Evolutionary conservation across 192 early-diverging fungal species (phyloP).

Genomic region (Backusella parvicylindrica): DNA sequence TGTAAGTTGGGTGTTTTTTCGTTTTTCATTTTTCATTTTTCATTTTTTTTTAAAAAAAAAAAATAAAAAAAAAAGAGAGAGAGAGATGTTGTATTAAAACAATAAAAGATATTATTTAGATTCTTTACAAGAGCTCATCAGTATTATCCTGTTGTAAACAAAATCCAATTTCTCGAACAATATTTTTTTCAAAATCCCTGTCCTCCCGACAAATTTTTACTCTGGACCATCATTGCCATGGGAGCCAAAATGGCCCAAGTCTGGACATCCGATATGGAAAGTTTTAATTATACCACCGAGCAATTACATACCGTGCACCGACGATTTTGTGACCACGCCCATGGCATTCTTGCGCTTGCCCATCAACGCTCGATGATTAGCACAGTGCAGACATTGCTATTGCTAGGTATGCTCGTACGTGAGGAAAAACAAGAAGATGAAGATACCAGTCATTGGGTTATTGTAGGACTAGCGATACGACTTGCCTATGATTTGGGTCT

Average conservation of each 20-base stretch:
- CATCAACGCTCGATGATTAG: constrained; percentile 53
- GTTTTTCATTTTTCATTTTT: not conserved
- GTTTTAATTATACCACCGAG: not conserved
- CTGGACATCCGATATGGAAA: not conserved
- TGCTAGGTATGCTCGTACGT: constrained; percentile 53
- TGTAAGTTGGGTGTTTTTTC: not conserved
- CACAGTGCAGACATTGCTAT: constrained; percentile 58
- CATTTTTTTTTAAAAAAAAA: not conserved
- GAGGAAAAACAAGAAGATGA: not conserved
- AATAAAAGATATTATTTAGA: not conserved
- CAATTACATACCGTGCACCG: not conserved
- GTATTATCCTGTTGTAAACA: constrained; percentile 22
- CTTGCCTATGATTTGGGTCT: constrained; percentile 79
- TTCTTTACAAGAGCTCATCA: constrained; percentile 20
- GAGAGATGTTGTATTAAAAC: not conserved
- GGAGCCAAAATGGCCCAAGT: not conserved
- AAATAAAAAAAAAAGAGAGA: no score
- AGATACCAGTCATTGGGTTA: constrained; percentile 23
- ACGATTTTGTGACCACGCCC: constrained; percentile 33
- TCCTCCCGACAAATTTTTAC: constrained; percentile 19
- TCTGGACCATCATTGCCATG: constrained; percentile 19
- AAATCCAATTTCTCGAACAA: constrained; percentile 18
- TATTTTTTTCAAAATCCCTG: constrained; percentile 20
- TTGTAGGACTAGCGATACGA: constrained; percentile 46
- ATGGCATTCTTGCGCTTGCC: constrained; percentile 54